Evolutionary conservation across 768 basidiomycete genomes (phyloP).

Genomic region (Arthromyces matolae): DNA sequence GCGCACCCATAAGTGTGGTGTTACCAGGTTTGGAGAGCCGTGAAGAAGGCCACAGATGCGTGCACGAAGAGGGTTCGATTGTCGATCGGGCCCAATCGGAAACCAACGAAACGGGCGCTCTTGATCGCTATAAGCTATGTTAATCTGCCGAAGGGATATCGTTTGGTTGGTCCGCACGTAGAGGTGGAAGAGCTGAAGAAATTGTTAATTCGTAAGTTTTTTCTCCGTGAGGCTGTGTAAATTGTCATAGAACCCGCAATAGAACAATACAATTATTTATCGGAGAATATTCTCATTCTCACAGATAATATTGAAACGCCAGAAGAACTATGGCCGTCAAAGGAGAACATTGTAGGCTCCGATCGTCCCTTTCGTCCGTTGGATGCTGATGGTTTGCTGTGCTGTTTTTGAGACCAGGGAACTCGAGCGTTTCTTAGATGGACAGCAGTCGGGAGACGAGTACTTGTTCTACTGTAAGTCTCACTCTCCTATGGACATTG

Average conservation of each 20-base stretch:
- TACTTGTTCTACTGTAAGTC: constrained; percentile 4
- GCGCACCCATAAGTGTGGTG: no score
- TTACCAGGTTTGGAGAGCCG: no score
- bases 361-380: neutral
- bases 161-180: neutral
- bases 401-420: neutral
- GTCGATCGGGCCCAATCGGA: no score
- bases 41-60: no score
- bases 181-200: constrained; percentile 1
- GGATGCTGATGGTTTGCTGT: neutral
- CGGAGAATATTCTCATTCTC: neutral
- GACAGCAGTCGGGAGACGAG: neutral
- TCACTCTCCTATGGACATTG: neutral
- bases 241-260: no score
- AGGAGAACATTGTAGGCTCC: constrained; percentile 1
- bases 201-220: neutral
- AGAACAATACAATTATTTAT: neutral
- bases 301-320: neutral
- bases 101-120: neutral
- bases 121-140: constrained; percentile 4
- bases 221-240: neutral
- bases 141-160: neutral
- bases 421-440: neutral
- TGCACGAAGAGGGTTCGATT: no score
- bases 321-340: neutral